Percentiles rank a stretch among this genome's conserved stretches.
These are phyloP conservation scores for Daldinia childiae DNA, from an alignment of 495 filamentous ascomycete genomes.

Conservation along the genomic window DNA sequence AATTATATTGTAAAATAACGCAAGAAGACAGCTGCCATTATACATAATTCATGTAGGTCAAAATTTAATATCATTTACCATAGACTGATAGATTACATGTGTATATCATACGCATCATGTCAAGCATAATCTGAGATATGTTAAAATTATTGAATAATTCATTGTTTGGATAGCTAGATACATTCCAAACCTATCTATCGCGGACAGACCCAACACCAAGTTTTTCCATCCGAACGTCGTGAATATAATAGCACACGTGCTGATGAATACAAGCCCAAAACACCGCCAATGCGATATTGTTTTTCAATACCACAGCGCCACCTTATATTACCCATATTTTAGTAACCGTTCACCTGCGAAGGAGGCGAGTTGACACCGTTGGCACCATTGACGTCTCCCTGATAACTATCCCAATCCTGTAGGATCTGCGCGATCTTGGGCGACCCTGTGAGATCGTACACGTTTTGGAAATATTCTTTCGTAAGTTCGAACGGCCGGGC, in stretches of 20 bases:
- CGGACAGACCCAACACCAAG: conserved; percentile 13
- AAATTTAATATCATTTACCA: not conserved
- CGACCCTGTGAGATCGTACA: conserved; percentile 91
- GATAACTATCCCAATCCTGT: conserved; percentile 81
- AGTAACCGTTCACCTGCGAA: conserved; percentile 39
- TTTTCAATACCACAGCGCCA: not conserved
- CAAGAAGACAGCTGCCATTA: not conserved
- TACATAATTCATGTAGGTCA: not conserved
- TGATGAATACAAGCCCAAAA: conserved; percentile 31
- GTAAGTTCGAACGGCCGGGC: conserved; percentile 93
- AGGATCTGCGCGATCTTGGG: conserved; percentile 90
- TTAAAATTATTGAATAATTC: conserved; percentile 1
- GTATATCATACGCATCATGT: not conserved
- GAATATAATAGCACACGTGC: conserved; percentile 19
- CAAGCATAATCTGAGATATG: not conserved
- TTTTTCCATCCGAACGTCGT: conserved; percentile 12
- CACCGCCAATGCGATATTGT: not conserved
- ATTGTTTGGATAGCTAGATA: not conserved
- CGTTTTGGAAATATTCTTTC: conserved; percentile 99
- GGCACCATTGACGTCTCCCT: conserved; percentile 50
- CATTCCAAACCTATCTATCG: conserved; percentile 18
- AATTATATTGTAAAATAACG: not conserved
- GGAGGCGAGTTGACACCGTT: conserved; percentile 32
- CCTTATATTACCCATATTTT: not conserved
- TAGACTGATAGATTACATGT: not conserved